These are phyloP conservation scores for Metschnikowia aberdeeniae DNA, from an alignment of 805 yeast species.

Conservation along the genomic window DNA sequence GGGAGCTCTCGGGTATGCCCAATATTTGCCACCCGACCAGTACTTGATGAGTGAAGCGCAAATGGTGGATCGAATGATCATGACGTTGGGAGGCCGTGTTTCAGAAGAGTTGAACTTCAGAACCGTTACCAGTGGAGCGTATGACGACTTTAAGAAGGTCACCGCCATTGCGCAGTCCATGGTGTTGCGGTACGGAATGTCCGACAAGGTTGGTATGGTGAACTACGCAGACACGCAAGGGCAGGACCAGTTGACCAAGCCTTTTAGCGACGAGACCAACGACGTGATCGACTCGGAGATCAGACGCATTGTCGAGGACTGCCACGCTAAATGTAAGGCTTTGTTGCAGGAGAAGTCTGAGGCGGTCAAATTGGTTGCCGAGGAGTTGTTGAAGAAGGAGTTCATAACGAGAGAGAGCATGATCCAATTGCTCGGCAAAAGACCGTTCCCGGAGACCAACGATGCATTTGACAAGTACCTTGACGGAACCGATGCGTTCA, in stretches of 20 bases:
- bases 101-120: slow-evolving; percentile 86
- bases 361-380: slow-evolving; percentile 82
- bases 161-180: slow-evolving; percentile 85
- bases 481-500: slow-evolving; percentile 43
- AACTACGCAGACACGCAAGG: slow-evolving; percentile 45
- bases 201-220: slow-evolving; percentile 69
- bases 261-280: slow-evolving; percentile 73
- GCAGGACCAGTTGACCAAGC: slow-evolving; percentile 52
- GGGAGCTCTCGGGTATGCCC: slow-evolving; percentile 96
- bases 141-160: slow-evolving; percentile 88
- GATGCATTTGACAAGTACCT: slow-evolving; percentile 85
- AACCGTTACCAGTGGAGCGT: slow-evolving; percentile 87
- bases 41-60: slow-evolving; percentile 74
- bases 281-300: slow-evolving; percentile 65
- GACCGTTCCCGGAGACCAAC: slow-evolving; percentile 87
- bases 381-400: slow-evolving; percentile 80
- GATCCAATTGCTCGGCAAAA: slow-evolving; percentile 80
- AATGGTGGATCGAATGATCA: slow-evolving; percentile 79
- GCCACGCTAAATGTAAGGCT: slow-evolving; percentile 55
- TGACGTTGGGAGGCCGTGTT: slow-evolving; percentile 91
- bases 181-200: slow-evolving; percentile 89
- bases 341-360: slow-evolving; percentile 63
- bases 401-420: slow-evolving; percentile 92
- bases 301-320: slow-evolving; percentile 59
- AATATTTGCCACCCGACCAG: slow-evolving; percentile 86